Base-by-base conservation (phyloP, 1,284 basidiomycete genomes). In the Cryptococcus deneoformans region DNA sequence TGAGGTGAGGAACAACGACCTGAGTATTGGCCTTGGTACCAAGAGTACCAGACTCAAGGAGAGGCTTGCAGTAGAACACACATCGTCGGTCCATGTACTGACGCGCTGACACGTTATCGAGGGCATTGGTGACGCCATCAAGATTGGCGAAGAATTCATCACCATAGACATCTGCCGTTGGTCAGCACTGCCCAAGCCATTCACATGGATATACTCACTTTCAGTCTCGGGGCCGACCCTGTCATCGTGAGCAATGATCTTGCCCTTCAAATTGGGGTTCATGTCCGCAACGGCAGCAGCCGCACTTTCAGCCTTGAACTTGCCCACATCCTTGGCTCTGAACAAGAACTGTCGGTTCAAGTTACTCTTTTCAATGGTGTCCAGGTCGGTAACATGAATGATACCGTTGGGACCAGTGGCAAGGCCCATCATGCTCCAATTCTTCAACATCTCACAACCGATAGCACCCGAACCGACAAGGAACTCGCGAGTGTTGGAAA, bases 371-470 rank as follows among this genome's bases (percentile, higher is more conserved):
- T 99, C 96, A 73, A 99, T 99, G 36, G 94, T 97, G 79, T 99
- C 96, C 72, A 99, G 80, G 77, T 99, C 96, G 12, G 96, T 99
- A 53, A 99, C 92, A 71, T 94, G 87, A 61, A 99, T 92, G 54
- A 84, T 80, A 24, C 92, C 96, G 53, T 87, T 81, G 12, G 86
- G 82, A 3, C 90, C 92, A 44, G 88, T 84, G 11, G 86, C 95
- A 49, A 99, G 81, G 65, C 96, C 96, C 85, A 99, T 97, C 92
- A 99, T 93, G 69, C 90, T 89, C 96, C 96, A 99, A 79, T 99
- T 99, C 83, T 99, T 99, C 71, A 99, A 81, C 96, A 99, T 99
- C 80, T 99, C 96, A 73, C 97, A 99, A 29, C 96, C 96, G 75
- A 99, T 99, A 47, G 96, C 96, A 59, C 96, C 96, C 24, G 95